Conservation (phyloP, 2,329 filamentous ascomycete species). For the Phialophora chinensis region DNA sequence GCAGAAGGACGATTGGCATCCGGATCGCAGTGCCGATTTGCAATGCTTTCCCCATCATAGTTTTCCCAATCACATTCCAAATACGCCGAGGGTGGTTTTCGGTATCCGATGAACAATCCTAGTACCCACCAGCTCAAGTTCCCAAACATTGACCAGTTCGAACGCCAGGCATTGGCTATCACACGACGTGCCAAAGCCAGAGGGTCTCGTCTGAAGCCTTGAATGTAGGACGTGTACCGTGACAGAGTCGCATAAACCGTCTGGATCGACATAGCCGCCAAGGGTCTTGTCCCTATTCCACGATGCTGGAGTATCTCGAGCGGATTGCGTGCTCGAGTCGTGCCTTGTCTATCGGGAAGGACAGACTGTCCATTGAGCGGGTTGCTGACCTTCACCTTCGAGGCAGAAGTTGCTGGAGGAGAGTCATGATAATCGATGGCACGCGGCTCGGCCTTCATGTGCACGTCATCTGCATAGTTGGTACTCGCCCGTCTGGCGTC, state of each 20-base stretch:
- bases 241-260: slow-evolving; percentile 39
- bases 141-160: slow-evolving; percentile 43
- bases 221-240: slow-evolving; percentile 37
- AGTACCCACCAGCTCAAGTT: slow-evolving; percentile 47
- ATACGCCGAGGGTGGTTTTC: slow-evolving; percentile 19
- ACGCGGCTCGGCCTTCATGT: neutral
- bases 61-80: slow-evolving; percentile 34
- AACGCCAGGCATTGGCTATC: slow-evolving; percentile 45
- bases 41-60: slow-evolving; percentile 38
- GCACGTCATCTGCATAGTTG: neutral
- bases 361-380: neutral
- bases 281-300: slow-evolving; percentile 30
- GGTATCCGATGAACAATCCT: slow-evolving; percentile 42
- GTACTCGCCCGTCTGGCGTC: neutral
- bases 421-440: neutral
- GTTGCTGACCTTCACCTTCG: slow-evolving; percentile 1
- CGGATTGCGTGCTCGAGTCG: slow-evolving; percentile 19
- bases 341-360: slow-evolving; percentile 11
- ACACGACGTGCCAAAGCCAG: slow-evolving; percentile 42
- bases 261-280: slow-evolving; percentile 37
- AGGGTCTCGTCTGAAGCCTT: slow-evolving; percentile 36
- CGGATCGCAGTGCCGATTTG: slow-evolving; percentile 25
- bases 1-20: slow-evolving; percentile 12
- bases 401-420: slow-evolving; percentile 8
- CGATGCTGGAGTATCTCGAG: slow-evolving; percentile 36